Evolutionary conservation across 768 basidiomycete genomes (phyloP), one percentile per base, ranked within the genome.

Genomic region (Tylopilus rubrobrunneus): DNA sequence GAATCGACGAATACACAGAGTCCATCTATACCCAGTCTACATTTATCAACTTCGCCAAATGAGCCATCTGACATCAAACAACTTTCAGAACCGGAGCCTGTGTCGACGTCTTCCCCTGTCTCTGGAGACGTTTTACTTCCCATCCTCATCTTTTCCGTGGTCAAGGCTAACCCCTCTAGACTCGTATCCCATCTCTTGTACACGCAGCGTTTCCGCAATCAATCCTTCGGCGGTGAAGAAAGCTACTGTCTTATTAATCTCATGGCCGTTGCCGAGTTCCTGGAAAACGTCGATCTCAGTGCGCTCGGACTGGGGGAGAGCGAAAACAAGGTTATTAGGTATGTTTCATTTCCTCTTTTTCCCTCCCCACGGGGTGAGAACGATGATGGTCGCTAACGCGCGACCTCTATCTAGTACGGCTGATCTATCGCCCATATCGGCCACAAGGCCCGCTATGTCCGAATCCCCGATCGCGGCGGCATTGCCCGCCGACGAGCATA

Each of bases 191-290:
- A 74, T 74, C 52, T 84, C 71, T 61, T 73, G 66, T 53, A 71
- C 67, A 56, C 73, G 57, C 51, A 68, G 49, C 61, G 25, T 25
- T 67, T 68, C 52, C 62, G 72, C 19, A 70, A 72, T 37, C 63
- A 63, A 36, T 40, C 55, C 2, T 61, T 65, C 48, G 67, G 65
- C 1, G 83, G 85, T 1, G 93, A 98, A 64, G 90, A 92, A 62
- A 86, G 84, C 45, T 99, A 94, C 63, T 98, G 94, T 54, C 78
- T 96, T 39, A 89, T 98, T 68, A 98, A 97, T 70, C 76, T 97
- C 37, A 84, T 95, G 77, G 96, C 96, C 11, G 94, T 96, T 6
- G 91, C 90, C 1, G 95, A 98, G 66, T 99, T 98, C 68, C 76
- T 98, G 48, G 93, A 96, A 73, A 91, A 94, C 65, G 92, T 98